Evolutionary conservation across 2,329 filamentous ascomycete genomes (phyloP).

Genomic region (Penicillium corylophilum): DNA sequence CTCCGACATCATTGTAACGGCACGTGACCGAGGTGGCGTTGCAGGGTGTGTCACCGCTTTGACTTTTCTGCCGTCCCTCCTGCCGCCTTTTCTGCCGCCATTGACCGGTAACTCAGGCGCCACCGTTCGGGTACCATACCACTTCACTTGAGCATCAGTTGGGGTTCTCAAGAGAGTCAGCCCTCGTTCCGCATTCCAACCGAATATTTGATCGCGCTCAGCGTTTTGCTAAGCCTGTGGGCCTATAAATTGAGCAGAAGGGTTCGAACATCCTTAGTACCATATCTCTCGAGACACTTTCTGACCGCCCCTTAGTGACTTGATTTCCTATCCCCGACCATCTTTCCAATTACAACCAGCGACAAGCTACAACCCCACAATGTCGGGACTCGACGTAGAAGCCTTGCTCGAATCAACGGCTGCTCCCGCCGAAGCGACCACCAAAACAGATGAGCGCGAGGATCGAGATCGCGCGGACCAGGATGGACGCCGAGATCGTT

Average conservation of each 20-base stretch:
- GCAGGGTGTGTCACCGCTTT: neutral
- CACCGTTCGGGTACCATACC: neutral
- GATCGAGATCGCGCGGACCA: slow-evolving; percentile 57
- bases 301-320: slow-evolving; percentile 42
- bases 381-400: slow-evolving; percentile 79
- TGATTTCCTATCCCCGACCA: slow-evolving; percentile 28
- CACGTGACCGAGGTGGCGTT: neutral
- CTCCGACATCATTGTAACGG: neutral
- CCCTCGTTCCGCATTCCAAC: neutral
- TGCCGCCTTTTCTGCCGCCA: neutral
- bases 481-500: slow-evolving; percentile 56
- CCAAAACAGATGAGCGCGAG: slow-evolving; percentile 55
- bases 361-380: slow-evolving; percentile 40
- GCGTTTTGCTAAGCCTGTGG: neutral
- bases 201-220: neutral
- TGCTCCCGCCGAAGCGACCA: slow-evolving; percentile 48
- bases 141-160: neutral
- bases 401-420: slow-evolving; percentile 85
- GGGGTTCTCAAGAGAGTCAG: neutral
- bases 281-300: slow-evolving; percentile 23
- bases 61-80: neutral
- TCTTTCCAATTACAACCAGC: slow-evolving; percentile 12
- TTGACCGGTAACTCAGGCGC: neutral
- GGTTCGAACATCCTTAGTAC: slow-evolving; percentile 33
- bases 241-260: slow-evolving; percentile 20